Evolutionary conservation across 2,329 filamentous ascomycete genomes (phyloP).

Genomic region (Cytospora paraplurivora): DNA sequence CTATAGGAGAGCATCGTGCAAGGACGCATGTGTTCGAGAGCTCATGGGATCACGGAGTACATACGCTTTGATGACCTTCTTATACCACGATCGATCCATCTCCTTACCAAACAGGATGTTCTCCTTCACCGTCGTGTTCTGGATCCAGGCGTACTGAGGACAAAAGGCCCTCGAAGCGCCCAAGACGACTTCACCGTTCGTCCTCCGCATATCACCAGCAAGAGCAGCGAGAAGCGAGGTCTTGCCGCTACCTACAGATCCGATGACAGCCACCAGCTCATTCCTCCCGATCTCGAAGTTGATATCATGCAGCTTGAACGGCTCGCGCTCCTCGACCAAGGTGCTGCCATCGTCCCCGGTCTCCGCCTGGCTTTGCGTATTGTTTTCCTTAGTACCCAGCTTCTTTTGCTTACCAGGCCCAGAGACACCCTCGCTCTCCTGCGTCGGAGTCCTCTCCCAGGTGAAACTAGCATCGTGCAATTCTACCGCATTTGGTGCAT

Average conservation of each 20-base stretch:
- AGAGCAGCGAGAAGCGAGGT: conserved; percentile 85
- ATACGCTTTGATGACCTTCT: conserved; percentile 74
- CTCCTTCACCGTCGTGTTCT: conserved; percentile 82
- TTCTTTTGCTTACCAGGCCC: conserved; percentile 46
- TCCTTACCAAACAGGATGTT: conserved; percentile 91
- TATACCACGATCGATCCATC: conserved; percentile 76
- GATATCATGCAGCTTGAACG: conserved; percentile 72
- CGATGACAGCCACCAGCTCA: conserved; percentile 83
- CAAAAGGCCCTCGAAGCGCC: conserved; percentile 87
- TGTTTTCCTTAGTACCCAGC: conserved; percentile 42
- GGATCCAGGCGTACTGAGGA: conserved; percentile 97
- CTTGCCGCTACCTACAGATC: conserved; percentile 87
- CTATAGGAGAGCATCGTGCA: not conserved
- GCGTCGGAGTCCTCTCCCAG: conserved; percentile 67
- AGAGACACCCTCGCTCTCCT: conserved; percentile 24
- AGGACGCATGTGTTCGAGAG: not conserved
- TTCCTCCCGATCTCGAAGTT: conserved; percentile 70
- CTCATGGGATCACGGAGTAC: not conserved
- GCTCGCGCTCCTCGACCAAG: conserved; percentile 57
- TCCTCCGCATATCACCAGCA: conserved; percentile 92
- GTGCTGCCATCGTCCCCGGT: conserved; percentile 53
- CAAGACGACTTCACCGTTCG: conserved; percentile 70
- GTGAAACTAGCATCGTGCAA: conserved; percentile 77
- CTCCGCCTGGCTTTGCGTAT: conserved; percentile 35
- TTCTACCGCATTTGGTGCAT: conserved; percentile 70